phyloP scores from a whole-genome alignment of 108 stramenopile species.

The Aureococcus anophagefferens region DNA sequence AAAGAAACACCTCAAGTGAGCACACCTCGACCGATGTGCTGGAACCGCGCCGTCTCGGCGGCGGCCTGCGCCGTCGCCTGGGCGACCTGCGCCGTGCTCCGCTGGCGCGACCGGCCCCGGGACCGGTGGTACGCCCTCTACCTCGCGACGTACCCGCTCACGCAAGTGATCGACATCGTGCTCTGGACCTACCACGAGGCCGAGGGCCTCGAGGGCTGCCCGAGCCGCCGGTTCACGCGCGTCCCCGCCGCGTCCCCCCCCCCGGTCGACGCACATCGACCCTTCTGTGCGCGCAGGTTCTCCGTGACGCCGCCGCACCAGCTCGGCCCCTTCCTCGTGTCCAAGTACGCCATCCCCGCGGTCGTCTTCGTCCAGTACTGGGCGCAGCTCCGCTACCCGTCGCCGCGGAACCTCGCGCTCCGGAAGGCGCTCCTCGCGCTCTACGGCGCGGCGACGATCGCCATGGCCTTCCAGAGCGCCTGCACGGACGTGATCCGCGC shows the following conservation, averaged over 20 bases:
- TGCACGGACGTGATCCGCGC: constrained; percentile 13
- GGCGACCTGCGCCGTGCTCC: background rate
- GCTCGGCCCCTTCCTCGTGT: background rate
- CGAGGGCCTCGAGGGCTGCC: background rate
- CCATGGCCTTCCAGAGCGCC: background rate
- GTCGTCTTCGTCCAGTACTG: constrained; percentile 12
- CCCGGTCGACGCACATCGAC: too few species aligned
- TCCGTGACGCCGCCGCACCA: background rate
- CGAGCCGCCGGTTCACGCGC: background rate
- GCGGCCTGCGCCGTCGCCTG: background rate
- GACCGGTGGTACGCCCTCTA: constrained; percentile 5
- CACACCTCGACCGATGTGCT: too few species aligned
- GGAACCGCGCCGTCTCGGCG: too few species aligned
- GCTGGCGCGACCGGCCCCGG: background rate
- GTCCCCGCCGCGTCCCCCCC: too few species aligned
- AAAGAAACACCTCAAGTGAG: too few species aligned
- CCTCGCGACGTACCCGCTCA: constrained; percentile 10
- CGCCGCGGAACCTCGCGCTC: background rate
- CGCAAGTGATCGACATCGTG: constrained; percentile 7
- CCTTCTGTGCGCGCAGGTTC: background rate
- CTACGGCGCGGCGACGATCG: background rate
- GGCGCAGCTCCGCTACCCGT: constrained; percentile 10
- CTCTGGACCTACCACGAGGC: background rate
- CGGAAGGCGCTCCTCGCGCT: background rate
- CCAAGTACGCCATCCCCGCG: constrained; percentile 10